Evolutionary conservation across 106 monocot genomes (phyloP).

Genomic region (Ottelia alismoides): DNA sequence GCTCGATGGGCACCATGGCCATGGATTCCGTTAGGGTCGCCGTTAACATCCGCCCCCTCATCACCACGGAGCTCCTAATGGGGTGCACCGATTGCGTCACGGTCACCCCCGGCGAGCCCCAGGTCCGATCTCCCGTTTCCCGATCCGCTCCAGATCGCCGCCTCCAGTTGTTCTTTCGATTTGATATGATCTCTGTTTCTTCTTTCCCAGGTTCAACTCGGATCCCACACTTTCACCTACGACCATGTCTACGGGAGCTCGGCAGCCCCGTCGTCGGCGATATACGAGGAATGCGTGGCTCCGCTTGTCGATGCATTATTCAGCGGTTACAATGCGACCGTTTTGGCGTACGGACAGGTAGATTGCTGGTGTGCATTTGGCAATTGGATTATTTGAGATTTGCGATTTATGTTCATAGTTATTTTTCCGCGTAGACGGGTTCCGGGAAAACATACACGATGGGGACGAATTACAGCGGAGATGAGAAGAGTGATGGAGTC

Average conservation of each 20-base stretch:
- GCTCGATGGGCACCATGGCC: constrained; percentile 8
- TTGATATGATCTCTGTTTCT: background rate
- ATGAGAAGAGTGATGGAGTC: constrained; percentile 36
- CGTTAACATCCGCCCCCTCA: constrained; percentile 79
- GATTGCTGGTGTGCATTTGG: background rate
- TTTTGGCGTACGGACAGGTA: constrained; percentile 97
- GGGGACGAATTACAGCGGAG: constrained; percentile 82
- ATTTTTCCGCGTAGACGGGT: constrained; percentile 49
- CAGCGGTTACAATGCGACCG: constrained; percentile 89
- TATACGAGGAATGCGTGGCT: constrained; percentile 66
- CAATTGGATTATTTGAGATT: background rate
- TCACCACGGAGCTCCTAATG: constrained; percentile 48
- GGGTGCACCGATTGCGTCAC: constrained; percentile 84
- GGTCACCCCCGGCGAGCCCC: constrained; percentile 75
- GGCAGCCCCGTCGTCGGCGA: constrained; percentile 22
- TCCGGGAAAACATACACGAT: constrained; percentile 99
- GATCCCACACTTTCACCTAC: constrained; percentile 73
- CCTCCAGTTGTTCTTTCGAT: background rate
- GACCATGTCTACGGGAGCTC: constrained; percentile 83
- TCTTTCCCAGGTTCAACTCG: constrained; percentile 71
- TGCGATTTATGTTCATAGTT: background rate
- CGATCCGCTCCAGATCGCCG: background rate
- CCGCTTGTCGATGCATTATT: constrained; percentile 84
- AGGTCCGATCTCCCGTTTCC: constrained; percentile 23
- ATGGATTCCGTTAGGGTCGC: constrained; percentile 85